phyloP scores from a whole-genome alignment of 805 yeast genomes.

The Ascoidea rubescens region DNA sequence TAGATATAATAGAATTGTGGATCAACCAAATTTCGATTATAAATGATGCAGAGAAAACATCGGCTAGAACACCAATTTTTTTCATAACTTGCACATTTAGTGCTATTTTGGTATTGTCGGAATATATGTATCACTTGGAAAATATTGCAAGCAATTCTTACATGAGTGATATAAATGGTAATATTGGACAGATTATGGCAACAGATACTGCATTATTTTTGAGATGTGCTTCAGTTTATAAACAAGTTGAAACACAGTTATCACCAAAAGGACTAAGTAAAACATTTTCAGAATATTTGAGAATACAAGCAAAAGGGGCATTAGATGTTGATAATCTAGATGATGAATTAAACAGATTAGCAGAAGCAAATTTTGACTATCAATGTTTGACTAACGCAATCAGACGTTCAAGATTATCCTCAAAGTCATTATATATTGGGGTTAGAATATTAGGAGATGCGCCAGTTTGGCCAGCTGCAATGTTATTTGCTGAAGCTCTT shows the following conservation, averaged over 20 bases:
- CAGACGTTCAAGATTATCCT: conserved; percentile 33
- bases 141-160: conserved; percentile 27
- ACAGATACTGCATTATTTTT: conserved; percentile 53
- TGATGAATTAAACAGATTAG: conserved; percentile 34
- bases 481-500: conserved; percentile 68
- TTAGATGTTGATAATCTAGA: conserved; percentile 35
- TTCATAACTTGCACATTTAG: conserved; percentile 60
- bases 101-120: conserved; percentile 47
- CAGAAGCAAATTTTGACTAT: conserved; percentile 7
- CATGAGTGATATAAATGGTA: conserved; percentile 10
- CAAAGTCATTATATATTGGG: conserved; percentile 51
- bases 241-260: conserved; percentile 45
- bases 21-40: conserved; percentile 53
- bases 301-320: conserved; percentile 46
- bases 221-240: conserved; percentile 42
- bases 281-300: conserved; percentile 43
- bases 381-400: conserved; percentile 29
- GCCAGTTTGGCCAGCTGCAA: conserved; percentile 75
- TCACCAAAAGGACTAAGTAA: conserved; percentile 37
- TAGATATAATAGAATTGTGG: conserved; percentile 57
- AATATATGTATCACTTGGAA: conserved; percentile 45
- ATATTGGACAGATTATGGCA: conserved; percentile 21
- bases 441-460: conserved; percentile 72
- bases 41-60: conserved; percentile 50
- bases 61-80: conserved; percentile 63